Percentiles rank a stretch among this genome's conserved stretches.
Conservation (phyloP, 352 stramenopile genomes). For the Phytophthora meadii region DNA sequence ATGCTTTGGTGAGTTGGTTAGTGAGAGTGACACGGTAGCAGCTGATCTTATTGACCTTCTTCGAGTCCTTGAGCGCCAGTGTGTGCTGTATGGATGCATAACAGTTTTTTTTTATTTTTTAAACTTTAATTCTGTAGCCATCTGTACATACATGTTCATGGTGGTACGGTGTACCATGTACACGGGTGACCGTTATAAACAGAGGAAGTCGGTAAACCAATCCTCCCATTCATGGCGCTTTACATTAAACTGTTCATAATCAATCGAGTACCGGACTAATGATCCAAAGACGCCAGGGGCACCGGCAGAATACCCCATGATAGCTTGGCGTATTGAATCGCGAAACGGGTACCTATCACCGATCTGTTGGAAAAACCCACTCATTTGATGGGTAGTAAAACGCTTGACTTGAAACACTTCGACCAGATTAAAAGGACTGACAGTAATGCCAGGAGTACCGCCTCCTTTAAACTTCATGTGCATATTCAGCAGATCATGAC, state of each 20-base stretch:
- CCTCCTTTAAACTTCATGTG: conserved; percentile 2
- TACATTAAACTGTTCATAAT: conserved; percentile 5
- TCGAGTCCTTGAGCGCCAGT: too few species aligned
- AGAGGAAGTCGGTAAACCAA: too few species aligned
- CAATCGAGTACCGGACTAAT: conserved; percentile 29
- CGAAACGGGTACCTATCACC: conserved; percentile 17
- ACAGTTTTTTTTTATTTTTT: too few species aligned
- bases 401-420: conserved; percentile 18
- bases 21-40: too few species aligned
- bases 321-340: conserved; percentile 15
- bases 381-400: conserved; percentile 33
- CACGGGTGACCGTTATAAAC: too few species aligned
- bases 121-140: too few species aligned
- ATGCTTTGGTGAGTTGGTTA: too few species aligned
- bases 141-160: too few species aligned
- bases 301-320: conserved; percentile 27
- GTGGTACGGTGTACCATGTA: too few species aligned
- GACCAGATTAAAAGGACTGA: conserved; percentile 21
- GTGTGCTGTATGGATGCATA: too few species aligned
- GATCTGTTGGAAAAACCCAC: conserved; percentile 30
- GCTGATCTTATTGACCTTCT: too few species aligned
- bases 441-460: background rate
- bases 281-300: conserved; percentile 31
- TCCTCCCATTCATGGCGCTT: conserved; percentile 12
- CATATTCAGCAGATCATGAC: conserved; percentile 20